phyloP scores from a whole-genome alignment of 176 grass and related monocot species.

The Puccinellia tenuiflora region DNA sequence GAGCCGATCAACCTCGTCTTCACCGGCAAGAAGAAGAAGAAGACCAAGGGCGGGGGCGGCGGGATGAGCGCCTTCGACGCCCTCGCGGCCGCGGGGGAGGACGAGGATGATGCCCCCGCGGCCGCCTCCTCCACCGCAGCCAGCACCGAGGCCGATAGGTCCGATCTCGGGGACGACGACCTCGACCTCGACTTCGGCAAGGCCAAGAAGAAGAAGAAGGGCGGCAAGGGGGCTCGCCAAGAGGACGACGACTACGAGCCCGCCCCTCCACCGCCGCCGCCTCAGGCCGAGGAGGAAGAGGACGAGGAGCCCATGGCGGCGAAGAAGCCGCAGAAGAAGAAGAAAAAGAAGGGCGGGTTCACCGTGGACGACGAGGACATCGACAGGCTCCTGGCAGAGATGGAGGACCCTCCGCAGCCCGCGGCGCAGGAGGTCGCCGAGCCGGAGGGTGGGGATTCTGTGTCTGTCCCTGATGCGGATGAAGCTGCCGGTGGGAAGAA shows the following conservation, averaged over 20 bases:
- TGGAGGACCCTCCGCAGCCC: constrained; percentile 28
- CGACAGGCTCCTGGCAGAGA: constrained; percentile 40
- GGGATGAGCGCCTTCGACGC: constrained; percentile 54
- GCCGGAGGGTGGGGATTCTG: constrained; percentile 11
- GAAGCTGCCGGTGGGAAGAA: constrained; percentile 41
- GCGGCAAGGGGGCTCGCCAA: constrained; percentile 24
- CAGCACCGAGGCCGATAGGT: constrained; percentile 11
- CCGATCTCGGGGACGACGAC: constrained; percentile 39
- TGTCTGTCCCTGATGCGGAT: constrained; percentile 24
- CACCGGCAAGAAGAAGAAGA: constrained; percentile 95
- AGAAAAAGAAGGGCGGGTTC: constrained; percentile 81
- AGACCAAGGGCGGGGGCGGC: constrained; percentile 36
- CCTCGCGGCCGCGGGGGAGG: constrained; percentile 46
- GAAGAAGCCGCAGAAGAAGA: constrained; percentile 77
- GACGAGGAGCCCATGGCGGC: constrained; percentile 27
- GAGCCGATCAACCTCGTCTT: constrained; percentile 61
- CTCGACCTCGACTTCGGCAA: constrained; percentile 60
- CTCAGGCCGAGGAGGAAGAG: constrained; percentile 21
- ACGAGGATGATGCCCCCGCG: not conserved
- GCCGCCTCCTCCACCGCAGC: not conserved
- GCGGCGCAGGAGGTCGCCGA: constrained; percentile 26
- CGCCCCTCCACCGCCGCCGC: not conserved
- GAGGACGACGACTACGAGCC: constrained; percentile 18
- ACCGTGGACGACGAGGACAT: constrained; percentile 70
- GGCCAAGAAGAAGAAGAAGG: constrained; percentile 76